Evolutionary conservation across 345 rosid genomes (phyloP), one percentile per base, ranked within the genome.

Genomic region (Erodium maritimum): DNA sequence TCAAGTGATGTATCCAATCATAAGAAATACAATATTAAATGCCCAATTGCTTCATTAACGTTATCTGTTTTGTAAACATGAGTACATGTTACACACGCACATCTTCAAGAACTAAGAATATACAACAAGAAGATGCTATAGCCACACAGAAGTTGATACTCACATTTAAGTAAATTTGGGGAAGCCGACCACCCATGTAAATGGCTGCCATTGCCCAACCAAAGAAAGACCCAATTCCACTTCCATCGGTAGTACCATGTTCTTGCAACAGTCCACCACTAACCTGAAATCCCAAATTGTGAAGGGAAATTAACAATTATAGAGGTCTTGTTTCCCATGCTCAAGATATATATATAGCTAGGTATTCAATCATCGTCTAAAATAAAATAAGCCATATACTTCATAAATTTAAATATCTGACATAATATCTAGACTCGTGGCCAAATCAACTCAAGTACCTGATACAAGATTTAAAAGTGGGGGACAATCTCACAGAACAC

Each of bases 171-270:
- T 66, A 88, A 63, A 88, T 83, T 61, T 88, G 96, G 23, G 96
- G 96, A 74, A 88, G 82, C 57, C 96, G 73, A 70, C 96, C 96
- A 48, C 96, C 96, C 94, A 88, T 70, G 83, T 88, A 88, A 66
- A 85, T 80, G 29, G 76, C 79, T 34, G 96, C 94, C 96, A 88
- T 88, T 61, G 77, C 83, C 96, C 90, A 88, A 67, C 96, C 96
- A 61, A 82, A 74, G 50, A 67, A 71, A 69, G 73, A 74, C 46
- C 94, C 94, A 54, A 75, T 58, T 42, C 64, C 70, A 54, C 70
- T 70, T 60, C 63, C 83, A 69, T 66, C 80, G n/a, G n/a, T n/a
- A 67, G 19, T 33, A 37, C 46, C 67, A 64, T 51, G 61, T 63
- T 67, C 77, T 60, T 19, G 56, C 23, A 74, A n/a, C 42, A 65